Evolutionary conservation across 208 protist genomes (phyloP), one percentile per base, ranked within the genome.

Genomic region (Angomonas ambiguus): DNA sequence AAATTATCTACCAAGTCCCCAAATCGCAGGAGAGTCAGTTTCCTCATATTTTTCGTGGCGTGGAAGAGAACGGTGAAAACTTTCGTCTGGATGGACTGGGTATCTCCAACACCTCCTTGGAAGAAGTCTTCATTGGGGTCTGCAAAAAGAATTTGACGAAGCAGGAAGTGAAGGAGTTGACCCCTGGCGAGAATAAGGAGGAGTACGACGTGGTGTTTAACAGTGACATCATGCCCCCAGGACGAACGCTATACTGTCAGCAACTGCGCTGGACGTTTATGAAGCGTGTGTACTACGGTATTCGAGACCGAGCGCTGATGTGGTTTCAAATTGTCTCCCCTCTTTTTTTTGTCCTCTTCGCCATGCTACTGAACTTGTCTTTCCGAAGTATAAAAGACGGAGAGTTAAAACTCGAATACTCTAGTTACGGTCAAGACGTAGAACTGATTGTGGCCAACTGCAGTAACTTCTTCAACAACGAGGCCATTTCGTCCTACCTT

Each of bases 91-190:
- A 61, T 41, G 67, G 33, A 6, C 89, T 83, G 71, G 72, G 77
- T 22, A 58, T 94, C 22, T 80, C 82, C 34, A 75, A 71, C 30
- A 91, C 86, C 18, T 88, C 85, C 28, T 60, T 94, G 31, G 88
- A 94, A 69, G 79, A 94, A 61, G 71, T 91, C 2, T 94, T 94
- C 62, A 38, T 94, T 20, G 42, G 67, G 35, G 76, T 91, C 51
- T 76, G 74, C 28, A 32, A 27, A 28, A 51, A 31, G 31, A 56
- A 64, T 22, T 31, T 67, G 55, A 56, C 65, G 48, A 13, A 18
- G 2, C 28, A 35, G 27, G 31, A 58, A 2, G 62, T 59, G 45
- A 3, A 1, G 6, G 48, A 49, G 20, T 30, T 20, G 22, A 11
- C n/a, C n/a, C n/a, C n/a, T n/a, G n/a, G 27, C n/a, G 28, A 2